Conservation (phyloP, 2,329 filamentous ascomycete species). For the Coniochaeta pulveracea region DNA sequence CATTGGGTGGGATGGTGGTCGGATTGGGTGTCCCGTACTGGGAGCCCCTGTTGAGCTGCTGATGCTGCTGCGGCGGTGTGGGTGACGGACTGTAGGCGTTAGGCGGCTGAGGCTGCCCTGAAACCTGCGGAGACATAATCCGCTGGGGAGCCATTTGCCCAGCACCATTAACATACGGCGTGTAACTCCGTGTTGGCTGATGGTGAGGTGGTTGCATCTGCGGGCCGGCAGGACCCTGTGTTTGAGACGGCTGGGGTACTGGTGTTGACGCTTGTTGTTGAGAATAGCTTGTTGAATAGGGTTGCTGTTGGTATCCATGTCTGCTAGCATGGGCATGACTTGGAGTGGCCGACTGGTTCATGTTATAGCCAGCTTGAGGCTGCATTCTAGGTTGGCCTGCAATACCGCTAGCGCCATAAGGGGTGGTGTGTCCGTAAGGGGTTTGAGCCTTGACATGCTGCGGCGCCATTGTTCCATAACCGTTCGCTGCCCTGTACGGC, state of each 20-base stretch:
- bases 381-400: slow-evolving; percentile 28
- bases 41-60: slow-evolving; percentile 14
- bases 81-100: slow-evolving; percentile 28
- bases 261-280: slow-evolving; percentile 11
- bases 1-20: slow-evolving; percentile 16
- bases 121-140: slow-evolving; percentile 32
- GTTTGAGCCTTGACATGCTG: slow-evolving; percentile 40
- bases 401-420: slow-evolving; percentile 29
- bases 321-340: no score
- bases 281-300: slow-evolving; percentile 15
- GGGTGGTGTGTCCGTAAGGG: slow-evolving; percentile 35
- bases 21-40: slow-evolving; percentile 15
- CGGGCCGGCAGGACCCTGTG: neutral
- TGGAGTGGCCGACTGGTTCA: slow-evolving; percentile 27
- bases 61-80: slow-evolving; percentile 16
- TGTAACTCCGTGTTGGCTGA: slow-evolving; percentile 17
- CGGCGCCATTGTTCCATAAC: slow-evolving; percentile 33
- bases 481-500: slow-evolving; percentile 37
- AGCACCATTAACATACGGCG: slow-evolving; percentile 32
- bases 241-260: slow-evolving; percentile 8
- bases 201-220: slow-evolving; percentile 8
- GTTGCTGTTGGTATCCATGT: slow-evolving; percentile 23
- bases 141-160: slow-evolving; percentile 25
- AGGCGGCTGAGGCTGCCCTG: slow-evolving; percentile 16
- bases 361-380: slow-evolving; percentile 26